These are phyloP conservation scores for Digitaria exilis DNA, from an alignment of 202 grass and related monocot genomes.

Conservation along the genomic window DNA sequence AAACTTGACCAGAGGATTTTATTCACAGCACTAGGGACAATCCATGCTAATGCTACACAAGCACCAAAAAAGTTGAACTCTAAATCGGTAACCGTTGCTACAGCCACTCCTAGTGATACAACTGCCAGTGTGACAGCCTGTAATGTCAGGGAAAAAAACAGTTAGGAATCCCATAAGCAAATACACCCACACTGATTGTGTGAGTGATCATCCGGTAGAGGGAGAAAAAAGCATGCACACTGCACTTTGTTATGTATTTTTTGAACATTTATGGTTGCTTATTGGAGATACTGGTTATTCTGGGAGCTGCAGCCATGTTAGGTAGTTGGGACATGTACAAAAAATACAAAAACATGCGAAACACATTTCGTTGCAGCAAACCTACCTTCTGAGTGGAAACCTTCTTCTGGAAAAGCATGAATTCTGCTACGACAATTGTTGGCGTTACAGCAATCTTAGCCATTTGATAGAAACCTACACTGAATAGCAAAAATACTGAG, in stretches of 20 bases:
- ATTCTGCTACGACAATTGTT: slow-evolving; percentile 85
- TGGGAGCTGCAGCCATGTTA: neutral
- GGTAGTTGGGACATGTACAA: neutral
- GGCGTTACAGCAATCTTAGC: slow-evolving; percentile 96
- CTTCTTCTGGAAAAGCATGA: slow-evolving; percentile 80
- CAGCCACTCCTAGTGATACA: slow-evolving; percentile 77
- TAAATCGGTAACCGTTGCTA: slow-evolving; percentile 90
- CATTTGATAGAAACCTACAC: slow-evolving; percentile 99
- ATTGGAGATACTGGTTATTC: neutral
- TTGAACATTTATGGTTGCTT: neutral
- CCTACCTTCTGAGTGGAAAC: slow-evolving; percentile 80
- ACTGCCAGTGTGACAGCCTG: slow-evolving; percentile 76
- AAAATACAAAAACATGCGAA: neutral
- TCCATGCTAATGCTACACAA: slow-evolving; percentile 85
- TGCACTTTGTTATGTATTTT: neutral
- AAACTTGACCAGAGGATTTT: slow-evolving; percentile 98
- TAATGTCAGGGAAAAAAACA: slow-evolving; percentile 18
- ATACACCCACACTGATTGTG: neutral
- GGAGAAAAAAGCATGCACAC: slow-evolving; percentile 13
- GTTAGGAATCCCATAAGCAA: slow-evolving; percentile 8
- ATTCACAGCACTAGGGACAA: slow-evolving; percentile 90
- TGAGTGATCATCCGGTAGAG: slow-evolving; percentile 25
- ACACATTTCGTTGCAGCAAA: neutral
- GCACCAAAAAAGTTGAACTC: slow-evolving; percentile 98
- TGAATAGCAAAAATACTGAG: slow-evolving; percentile 63